A percentile compares a stretch with the other conserved stretches of the same genome.
phyloP scores from a whole-genome alignment of 768 basidiomycete species.

The Ramaria sp. region DNA sequence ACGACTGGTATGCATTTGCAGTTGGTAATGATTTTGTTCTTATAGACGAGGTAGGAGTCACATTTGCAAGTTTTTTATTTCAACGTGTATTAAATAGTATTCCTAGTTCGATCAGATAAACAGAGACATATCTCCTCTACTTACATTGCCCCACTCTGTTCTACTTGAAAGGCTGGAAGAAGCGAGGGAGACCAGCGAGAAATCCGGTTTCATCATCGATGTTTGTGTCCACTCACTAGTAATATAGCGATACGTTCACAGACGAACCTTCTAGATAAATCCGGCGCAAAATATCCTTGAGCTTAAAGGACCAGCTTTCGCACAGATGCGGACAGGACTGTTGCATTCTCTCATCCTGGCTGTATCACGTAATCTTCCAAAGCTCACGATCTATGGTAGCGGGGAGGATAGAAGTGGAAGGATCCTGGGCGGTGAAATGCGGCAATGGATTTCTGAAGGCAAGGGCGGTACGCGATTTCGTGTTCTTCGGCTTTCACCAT shows the following conservation, averaged over 20 bases:
- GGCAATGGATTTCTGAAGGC: neutral
- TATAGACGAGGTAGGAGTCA: slow-evolving; percentile 30
- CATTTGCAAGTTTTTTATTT: neutral
- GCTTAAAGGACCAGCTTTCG: neutral
- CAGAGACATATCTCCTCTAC: slow-evolving; percentile 4
- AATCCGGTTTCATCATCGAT: slow-evolving; percentile 4
- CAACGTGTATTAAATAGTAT: neutral
- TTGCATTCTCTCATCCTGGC: neutral
- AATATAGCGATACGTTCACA: slow-evolving; percentile 92
- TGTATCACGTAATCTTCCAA: neutral
- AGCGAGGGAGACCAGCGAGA: neutral
- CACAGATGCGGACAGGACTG: neutral
- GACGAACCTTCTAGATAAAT: slow-evolving; percentile 17
- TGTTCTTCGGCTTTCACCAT: neutral
- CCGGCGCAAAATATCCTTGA: neutral
- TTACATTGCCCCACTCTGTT: neutral
- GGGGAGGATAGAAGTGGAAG: neutral
- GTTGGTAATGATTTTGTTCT: slow-evolving; percentile 33
- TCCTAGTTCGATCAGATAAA: slow-evolving; percentile 9
- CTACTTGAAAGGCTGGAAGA: neutral
- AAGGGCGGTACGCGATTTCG: neutral
- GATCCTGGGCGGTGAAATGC: neutral
- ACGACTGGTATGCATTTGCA: slow-evolving; percentile 25
- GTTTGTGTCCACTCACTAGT: slow-evolving; percentile 44
- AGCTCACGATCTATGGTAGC: neutral